A percentile compares a stretch with the other conserved stretches of the same genome.
Evolutionary conservation across 805 yeast species (phyloP).

Genomic region (Ascoidea asiatica): DNA sequence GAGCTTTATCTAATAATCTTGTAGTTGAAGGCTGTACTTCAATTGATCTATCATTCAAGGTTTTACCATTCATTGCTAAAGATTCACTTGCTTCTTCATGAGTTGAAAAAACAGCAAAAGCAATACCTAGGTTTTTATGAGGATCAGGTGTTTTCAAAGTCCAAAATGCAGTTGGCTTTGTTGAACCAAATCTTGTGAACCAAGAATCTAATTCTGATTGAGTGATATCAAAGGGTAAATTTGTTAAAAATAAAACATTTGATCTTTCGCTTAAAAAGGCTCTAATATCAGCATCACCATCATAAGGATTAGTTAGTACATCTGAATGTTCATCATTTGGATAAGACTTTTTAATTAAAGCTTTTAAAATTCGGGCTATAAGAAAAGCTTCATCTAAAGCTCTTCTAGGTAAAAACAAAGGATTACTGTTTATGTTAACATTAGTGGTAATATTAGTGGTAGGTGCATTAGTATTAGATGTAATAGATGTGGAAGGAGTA

Average conservation of each 20-base stretch:
- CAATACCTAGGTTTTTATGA: slow-evolving; percentile 42
- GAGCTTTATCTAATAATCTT: slow-evolving; percentile 66
- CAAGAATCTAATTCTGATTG: slow-evolving; percentile 84
- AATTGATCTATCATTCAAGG: slow-evolving; percentile 54
- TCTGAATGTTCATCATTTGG: slow-evolving; percentile 33
- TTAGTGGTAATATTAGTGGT: slow-evolving; percentile 7
- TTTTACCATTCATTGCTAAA: slow-evolving; percentile 65
- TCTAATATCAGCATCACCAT: slow-evolving; percentile 57
- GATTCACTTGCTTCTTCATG: slow-evolving; percentile 83
- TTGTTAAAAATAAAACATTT: slow-evolving; percentile 65
- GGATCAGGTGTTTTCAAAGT: slow-evolving; percentile 54
- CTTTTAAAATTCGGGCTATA: slow-evolving; percentile 29
- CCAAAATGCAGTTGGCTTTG: slow-evolving; percentile 84
- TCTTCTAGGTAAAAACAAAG: slow-evolving; percentile 21
- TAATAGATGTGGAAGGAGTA: not conserved
- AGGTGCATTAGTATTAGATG: slow-evolving; percentile 10
- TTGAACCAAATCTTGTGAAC: slow-evolving; percentile 82
- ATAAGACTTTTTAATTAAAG: slow-evolving; percentile 33
- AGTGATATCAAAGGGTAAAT: slow-evolving; percentile 74
- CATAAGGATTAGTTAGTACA: slow-evolving; percentile 62
- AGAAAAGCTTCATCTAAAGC: slow-evolving; percentile 32
- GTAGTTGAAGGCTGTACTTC: slow-evolving; percentile 84
- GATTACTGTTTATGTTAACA: too few relatives aligned
- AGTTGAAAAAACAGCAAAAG: slow-evolving; percentile 73
- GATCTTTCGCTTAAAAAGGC: slow-evolving; percentile 61